A percentile compares a stretch with the other conserved stretches of the same genome.
These are phyloP conservation scores for Celoporthe dispersa DNA, from an alignment of 2,329 filamentous ascomycete species.

Conservation along the genomic window DNA sequence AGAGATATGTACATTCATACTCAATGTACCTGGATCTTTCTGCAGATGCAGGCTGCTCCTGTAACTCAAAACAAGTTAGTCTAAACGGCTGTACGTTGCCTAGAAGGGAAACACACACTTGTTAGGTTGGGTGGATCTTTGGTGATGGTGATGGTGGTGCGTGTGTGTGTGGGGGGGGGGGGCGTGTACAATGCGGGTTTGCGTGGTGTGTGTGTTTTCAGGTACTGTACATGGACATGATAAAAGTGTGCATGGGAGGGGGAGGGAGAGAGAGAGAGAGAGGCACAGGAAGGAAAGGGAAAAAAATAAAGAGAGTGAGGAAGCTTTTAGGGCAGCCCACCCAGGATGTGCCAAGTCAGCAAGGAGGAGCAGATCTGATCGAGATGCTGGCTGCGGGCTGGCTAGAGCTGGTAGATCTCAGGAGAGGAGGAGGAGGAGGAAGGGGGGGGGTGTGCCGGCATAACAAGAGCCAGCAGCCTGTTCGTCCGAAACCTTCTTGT, in stretches of 20 bases:
- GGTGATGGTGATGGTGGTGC: neutral
- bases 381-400: neutral
- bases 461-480: neutral
- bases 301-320: too few relatives aligned
- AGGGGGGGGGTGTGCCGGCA: neutral
- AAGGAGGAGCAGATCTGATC: slow-evolving; percentile 7
- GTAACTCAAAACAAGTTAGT: slow-evolving; percentile 7
- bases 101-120: neutral
- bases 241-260: neutral
- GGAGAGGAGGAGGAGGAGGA: too few relatives aligned
- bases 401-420: neutral
- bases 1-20: too few relatives aligned
- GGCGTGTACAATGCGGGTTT: neutral
- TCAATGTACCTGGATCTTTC: slow-evolving; percentile 10
- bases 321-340: neutral
- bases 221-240: neutral
- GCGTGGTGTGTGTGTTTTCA: neutral
- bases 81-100: neutral
- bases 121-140: neutral
- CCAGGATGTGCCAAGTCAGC: neutral
- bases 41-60: neutral
- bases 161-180: too few relatives aligned
- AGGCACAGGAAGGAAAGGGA: neutral
- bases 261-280: neutral
- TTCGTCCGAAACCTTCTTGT: neutral